Conservation (phyloP, 768 basidiomycete species). For the Kwoniella dendrophila region DNA sequence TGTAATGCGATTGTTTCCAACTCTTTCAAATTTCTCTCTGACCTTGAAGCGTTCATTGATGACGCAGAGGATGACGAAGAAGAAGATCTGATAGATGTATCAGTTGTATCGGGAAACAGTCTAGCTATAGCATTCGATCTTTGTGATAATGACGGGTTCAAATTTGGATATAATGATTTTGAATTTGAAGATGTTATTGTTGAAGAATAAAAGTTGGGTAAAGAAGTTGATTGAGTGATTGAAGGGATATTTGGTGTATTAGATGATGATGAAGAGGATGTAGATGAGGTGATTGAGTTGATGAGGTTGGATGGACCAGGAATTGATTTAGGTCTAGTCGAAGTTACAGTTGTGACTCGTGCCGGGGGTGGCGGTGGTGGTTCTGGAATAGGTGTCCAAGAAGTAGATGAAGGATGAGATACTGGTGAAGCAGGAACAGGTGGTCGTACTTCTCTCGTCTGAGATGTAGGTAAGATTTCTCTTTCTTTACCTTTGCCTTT, state of each 20-base stretch:
- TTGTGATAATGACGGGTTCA: constrained; percentile 34
- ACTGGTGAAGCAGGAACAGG: neutral
- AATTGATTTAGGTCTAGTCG: neutral
- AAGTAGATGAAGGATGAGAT: neutral
- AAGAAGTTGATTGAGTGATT: constrained; percentile 21
- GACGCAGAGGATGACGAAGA: no score
- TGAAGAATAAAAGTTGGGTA: constrained; percentile 10
- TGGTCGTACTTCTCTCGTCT: constrained; percentile 4
- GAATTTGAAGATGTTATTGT: neutral
- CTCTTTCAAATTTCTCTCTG: constrained; percentile 3
- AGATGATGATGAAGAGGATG: constrained; percentile 12
- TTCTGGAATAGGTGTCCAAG: constrained; percentile 1
- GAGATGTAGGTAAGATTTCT: constrained; percentile 6
- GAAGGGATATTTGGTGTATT: no score
- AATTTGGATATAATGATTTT: constrained; percentile 30
- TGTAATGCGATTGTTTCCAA: neutral
- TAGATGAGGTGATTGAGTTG: constrained; percentile 2
- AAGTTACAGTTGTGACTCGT: neutral
- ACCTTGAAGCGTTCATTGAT: neutral
- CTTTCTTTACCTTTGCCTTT: constrained; percentile 8
- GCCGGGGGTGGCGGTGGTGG: neutral
- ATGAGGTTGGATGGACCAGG: neutral
- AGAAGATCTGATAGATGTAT: constrained; percentile 14
- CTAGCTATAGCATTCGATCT: constrained; percentile 36
- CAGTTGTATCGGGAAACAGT: constrained; percentile 32